Conservation (phyloP, 2,329 filamentous ascomycete species). For the Scedosporium aurantiacum region DNA sequence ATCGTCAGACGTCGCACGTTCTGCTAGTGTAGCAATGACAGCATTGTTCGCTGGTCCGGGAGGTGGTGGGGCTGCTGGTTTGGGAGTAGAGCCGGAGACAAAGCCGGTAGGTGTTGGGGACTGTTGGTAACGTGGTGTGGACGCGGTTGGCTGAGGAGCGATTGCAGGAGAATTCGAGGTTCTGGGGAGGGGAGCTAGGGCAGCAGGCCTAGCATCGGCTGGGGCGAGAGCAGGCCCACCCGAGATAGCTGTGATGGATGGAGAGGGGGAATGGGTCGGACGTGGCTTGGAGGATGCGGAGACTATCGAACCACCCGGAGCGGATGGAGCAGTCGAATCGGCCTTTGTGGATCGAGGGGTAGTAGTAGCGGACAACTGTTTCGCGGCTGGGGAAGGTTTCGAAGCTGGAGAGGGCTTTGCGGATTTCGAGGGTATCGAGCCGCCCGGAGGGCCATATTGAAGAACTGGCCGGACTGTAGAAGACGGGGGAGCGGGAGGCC, state of each 20-base stretch:
- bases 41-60: slow-evolving; percentile 44
- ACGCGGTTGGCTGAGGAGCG: slow-evolving; percentile 6
- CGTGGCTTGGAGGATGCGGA: slow-evolving; percentile 16
- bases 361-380: slow-evolving; percentile 3
- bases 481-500: slow-evolving; percentile 13
- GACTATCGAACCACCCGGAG: slow-evolving; percentile 10
- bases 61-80: slow-evolving; percentile 12
- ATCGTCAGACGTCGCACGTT: slow-evolving; percentile 61
- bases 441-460: slow-evolving; percentile 55
- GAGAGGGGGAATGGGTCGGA: background rate
- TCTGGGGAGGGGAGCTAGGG: background rate
- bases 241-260: background rate
- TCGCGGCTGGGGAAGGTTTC: slow-evolving; percentile 9
- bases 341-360: slow-evolving; percentile 10
- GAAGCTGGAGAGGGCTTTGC: slow-evolving; percentile 12
- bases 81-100: slow-evolving; percentile 3
- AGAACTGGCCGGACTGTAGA: slow-evolving; percentile 40
- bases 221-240: background rate
- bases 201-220: background rate
- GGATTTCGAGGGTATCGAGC: slow-evolving; percentile 16
- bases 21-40: slow-evolving; percentile 69
- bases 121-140: background rate
- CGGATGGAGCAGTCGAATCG: slow-evolving; percentile 10
- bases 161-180: slow-evolving; percentile 1
- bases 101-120: slow-evolving; percentile 4